phyloP scores from a whole-genome alignment of 2,329 filamentous ascomycete species.

The Lachnellula arida region DNA sequence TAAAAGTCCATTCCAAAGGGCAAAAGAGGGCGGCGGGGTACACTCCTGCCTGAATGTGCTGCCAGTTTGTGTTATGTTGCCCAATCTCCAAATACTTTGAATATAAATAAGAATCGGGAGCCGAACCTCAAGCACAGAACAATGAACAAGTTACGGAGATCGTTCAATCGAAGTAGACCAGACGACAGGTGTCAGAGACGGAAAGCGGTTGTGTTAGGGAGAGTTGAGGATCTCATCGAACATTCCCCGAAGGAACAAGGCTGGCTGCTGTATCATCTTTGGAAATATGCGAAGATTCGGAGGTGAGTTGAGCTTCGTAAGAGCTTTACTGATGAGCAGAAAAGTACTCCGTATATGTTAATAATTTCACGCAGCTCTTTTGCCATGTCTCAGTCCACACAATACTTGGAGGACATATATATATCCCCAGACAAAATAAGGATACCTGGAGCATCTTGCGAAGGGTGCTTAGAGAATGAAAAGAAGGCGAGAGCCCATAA shows the following conservation, averaged over 20 bases:
- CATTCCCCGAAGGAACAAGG: background rate
- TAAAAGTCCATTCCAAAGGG: no score
- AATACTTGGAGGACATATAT: background rate
- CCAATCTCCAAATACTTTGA: no score
- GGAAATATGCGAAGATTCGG: background rate
- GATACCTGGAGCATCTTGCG: background rate
- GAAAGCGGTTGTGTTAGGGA: background rate
- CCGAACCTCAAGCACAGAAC: background rate
- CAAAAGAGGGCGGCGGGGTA: no score
- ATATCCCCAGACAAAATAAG: background rate
- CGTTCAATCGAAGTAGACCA: background rate
- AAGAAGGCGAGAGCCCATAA: background rate
- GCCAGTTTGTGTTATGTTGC: no score
- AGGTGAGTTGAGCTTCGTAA: no score
- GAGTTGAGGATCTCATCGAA: background rate
- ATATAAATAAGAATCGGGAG: no score
- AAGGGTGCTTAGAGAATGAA: background rate
- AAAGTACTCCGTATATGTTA: background rate
- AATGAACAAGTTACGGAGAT: background rate
- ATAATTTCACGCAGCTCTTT: background rate
- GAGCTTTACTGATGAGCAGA: background rate
- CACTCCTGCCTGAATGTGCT: no score
- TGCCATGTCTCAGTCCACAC: background rate
- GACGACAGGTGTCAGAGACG: background rate
- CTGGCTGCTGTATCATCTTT: background rate